Percentiles rank a stretch among this genome's conserved stretches.
These are phyloP conservation scores for Termitomyces sp. DNA, from an alignment of 768 basidiomycete species.

Conservation along the genomic window DNA sequence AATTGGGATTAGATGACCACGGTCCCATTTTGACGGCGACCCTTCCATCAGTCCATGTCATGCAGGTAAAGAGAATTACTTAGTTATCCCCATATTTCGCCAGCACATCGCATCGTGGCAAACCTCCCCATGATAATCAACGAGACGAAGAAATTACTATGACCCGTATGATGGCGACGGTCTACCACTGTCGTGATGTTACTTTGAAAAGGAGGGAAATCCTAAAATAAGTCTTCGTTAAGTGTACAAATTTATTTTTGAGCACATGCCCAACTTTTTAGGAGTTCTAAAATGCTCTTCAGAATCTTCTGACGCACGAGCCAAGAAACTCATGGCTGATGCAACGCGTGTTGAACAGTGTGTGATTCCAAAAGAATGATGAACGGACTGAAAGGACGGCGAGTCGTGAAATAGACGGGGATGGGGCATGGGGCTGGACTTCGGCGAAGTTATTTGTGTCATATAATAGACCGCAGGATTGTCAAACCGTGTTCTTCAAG, in stretches of 20 bases:
- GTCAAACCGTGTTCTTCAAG: constrained; percentile 7
- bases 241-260: not conserved
- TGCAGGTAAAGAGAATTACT: not conserved
- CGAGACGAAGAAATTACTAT: not conserved
- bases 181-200: not conserved
- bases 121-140: not conserved
- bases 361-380: not conserved
- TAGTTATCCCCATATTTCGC: not conserved
- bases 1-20: not conserved
- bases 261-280: constrained; percentile 8
- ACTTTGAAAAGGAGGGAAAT: not conserved
- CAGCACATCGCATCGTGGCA: not conserved
- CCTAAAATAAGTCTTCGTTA: not conserved
- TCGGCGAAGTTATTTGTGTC: not conserved
- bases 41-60: constrained; percentile 5
- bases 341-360: constrained; percentile 5
- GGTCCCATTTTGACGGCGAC: not conserved
- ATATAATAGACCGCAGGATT: not conserved
- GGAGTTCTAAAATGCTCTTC: not conserved
- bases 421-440: not conserved
- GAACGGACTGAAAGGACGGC: not conserved
- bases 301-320: constrained; percentile 8
- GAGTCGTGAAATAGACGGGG: not conserved
- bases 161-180: not conserved
- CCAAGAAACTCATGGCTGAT: constrained; percentile 10